These are phyloP conservation scores for Apocynum venetum DNA, from an alignment of 257 asterid genomes.

Conservation along the genomic window DNA sequence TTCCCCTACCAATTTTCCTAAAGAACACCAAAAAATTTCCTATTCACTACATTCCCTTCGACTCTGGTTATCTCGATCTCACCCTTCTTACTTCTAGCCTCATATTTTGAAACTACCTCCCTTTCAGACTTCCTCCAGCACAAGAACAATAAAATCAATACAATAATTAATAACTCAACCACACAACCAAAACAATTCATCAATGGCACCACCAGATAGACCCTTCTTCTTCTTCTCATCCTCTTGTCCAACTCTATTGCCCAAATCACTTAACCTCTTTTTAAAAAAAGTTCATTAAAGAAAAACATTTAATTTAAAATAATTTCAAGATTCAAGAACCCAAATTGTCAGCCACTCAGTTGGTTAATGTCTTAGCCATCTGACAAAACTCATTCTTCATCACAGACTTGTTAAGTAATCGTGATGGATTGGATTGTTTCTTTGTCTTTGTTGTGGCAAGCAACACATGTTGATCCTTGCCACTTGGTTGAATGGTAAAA, in stretches of 20 bases:
- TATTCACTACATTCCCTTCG: conserved; percentile 36
- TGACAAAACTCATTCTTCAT: conserved; percentile 87
- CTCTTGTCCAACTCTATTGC: conserved; percentile 13
- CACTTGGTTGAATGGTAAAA: conserved; percentile 65
- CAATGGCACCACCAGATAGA: conserved; percentile 85
- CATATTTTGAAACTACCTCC: conserved; percentile 31
- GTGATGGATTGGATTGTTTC: conserved; percentile 78
- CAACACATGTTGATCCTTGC: conserved; percentile 70
- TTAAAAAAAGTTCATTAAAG: background rate
- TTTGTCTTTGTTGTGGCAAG: conserved; percentile 87
- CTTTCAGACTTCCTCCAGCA: conserved; percentile 37
- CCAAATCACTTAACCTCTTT: background rate
- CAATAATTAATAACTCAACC: conserved; percentile 42
- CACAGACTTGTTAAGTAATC: conserved; percentile 53
- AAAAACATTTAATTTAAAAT: background rate
- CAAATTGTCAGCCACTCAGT: conserved; percentile 78
- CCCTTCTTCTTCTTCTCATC: conserved; percentile 28
- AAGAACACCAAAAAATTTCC: conserved; percentile 54
- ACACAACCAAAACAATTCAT: conserved; percentile 70
- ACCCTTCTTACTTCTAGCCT: conserved; percentile 29
- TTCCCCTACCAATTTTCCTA: conserved; percentile 38
- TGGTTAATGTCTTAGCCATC: conserved; percentile 89
- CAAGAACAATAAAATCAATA: conserved; percentile 46
- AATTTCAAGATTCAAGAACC: background rate
- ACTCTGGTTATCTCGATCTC: conserved; percentile 43